Evolutionary conservation across 371 early-diverging fungal genomes (phyloP), one percentile per base, ranked within the genome.

Genomic region (Massospora cicadina): DNA sequence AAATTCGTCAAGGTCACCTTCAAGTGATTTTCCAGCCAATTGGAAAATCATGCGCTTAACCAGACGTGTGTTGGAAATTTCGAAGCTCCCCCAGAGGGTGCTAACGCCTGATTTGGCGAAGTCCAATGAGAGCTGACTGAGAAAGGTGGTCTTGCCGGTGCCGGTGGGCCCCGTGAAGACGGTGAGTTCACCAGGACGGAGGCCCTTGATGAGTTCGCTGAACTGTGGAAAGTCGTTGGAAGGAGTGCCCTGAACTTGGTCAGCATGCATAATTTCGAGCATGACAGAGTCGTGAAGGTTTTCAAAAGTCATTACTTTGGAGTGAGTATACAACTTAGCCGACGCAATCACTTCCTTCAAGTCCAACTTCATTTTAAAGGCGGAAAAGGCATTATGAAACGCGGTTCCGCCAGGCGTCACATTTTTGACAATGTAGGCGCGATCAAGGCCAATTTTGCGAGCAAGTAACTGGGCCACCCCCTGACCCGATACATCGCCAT

Each of bases 21-120:
- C 68, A 10, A 87, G 68, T 65, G 80, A 81, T 58, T 79, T 75
- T 26, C 71, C 79, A 13, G 83, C 83, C 67, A 76, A 79, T 69
- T 88, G 89, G 66, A 74, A 78, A 64, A 88, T 65, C 88, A 88
- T 88, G 55, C 80, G 79, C 58, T 82, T 81, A 0, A 81, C 85
- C 24, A 88, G 67, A 24, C 88, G 76, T 59, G 77, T 76, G 60
- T 88, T 88, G 31, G 79, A 71, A 63, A 88, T 86, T 69, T 88
- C 89, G 75, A 88, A 88, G 26, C 84, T 84, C 1, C 89, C 89
- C 88, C 88, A 88, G 28, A 88, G 68, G 0, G 87, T 88, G 55
- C 83, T 81, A 21, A 88, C 81, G 5, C 85, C 84, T n/a, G 79
- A 78, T 66, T 76, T 72, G 69, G 86, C 86, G 68, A 76, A 85